phyloP scores from a whole-genome alignment of 352 stramenopile species.

The Thraustotheca clavata region DNA sequence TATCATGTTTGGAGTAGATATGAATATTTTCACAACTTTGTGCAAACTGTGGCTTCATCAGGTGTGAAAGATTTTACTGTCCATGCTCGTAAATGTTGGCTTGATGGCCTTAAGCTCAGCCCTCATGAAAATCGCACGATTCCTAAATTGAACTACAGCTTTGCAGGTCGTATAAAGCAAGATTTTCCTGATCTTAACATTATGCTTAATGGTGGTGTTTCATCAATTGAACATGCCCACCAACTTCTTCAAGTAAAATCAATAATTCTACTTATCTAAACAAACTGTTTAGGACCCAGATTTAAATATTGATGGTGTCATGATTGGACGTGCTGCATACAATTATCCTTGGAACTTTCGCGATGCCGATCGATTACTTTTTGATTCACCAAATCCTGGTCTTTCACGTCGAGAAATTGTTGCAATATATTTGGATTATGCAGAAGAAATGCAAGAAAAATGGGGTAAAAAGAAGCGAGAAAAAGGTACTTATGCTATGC shows the following conservation, averaged over 20 bases:
- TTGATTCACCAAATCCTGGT: constrained; percentile 63
- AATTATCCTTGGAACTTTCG: constrained; percentile 84
- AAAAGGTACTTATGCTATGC: constrained; percentile 58
- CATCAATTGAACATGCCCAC: constrained; percentile 86
- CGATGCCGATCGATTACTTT: constrained; percentile 78
- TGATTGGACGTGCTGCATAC: constrained; percentile 87
- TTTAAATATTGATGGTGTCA: constrained; percentile 74
- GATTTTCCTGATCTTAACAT: constrained; percentile 96
- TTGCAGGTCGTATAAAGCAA: constrained; percentile 89
- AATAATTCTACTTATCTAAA: neutral
- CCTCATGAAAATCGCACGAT: constrained; percentile 97
- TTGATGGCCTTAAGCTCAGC: constrained; percentile 93
- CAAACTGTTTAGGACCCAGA: constrained; percentile 9
- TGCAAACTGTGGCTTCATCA: constrained; percentile 81
- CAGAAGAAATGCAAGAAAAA: constrained; percentile 57
- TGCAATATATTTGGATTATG: constrained; percentile 79
- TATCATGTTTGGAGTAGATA: constrained; percentile 27
- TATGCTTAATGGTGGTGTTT: constrained; percentile 96
- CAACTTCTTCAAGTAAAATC: constrained; percentile 63
- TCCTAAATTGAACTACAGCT: constrained; percentile 93
- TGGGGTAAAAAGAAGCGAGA: constrained; percentile 34
- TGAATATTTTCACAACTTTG: constrained; percentile 89
- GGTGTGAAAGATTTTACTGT: constrained; percentile 96
- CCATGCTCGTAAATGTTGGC: constrained; percentile 96
- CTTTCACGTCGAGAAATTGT: constrained; percentile 82